Evolutionary conservation across 139 green algal species (phyloP).

Genomic region (Desmodesmus armatus): DNA sequence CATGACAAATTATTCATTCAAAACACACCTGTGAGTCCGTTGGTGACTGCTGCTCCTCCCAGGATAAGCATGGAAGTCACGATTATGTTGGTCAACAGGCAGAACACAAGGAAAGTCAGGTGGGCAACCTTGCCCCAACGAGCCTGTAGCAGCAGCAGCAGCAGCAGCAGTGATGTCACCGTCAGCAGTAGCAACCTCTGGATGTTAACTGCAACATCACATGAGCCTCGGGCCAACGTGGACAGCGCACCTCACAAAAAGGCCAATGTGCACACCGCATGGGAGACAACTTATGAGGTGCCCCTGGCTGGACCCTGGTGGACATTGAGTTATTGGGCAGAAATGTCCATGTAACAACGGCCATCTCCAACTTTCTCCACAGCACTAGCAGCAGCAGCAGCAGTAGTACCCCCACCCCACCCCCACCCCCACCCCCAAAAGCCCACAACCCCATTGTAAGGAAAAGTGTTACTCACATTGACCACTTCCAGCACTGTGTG

Average conservation of each 20-base stretch:
- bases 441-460: too few relatives aligned
- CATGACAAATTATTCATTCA: not conserved
- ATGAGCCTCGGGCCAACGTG: too few relatives aligned
- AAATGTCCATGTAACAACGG: too few relatives aligned
- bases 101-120: conserved; percentile 89
- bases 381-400: not conserved
- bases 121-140: conserved; percentile 82
- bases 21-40: conserved; percentile 32
- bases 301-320: too few relatives aligned
- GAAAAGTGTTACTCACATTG: conserved; percentile 64
- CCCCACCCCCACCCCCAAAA: too few relatives aligned
- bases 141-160: conserved; percentile 48
- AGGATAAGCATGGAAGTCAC: conserved; percentile 94
- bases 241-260: too few relatives aligned
- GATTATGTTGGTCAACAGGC: conserved; percentile 92
- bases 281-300: too few relatives aligned
- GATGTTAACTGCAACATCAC: not conserved
- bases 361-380: too few relatives aligned
- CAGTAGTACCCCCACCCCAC: too few relatives aligned
- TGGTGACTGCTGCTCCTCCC: conserved; percentile 63
- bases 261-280: too few relatives aligned
- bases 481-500: conserved; percentile 96
- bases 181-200: not conserved
- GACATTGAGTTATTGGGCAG: too few relatives aligned
- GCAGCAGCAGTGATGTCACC: not conserved